Evolutionary conservation across 192 early-diverging fungal species (phyloP).

Genomic region (Borealophlyctis nickersoniae): DNA sequence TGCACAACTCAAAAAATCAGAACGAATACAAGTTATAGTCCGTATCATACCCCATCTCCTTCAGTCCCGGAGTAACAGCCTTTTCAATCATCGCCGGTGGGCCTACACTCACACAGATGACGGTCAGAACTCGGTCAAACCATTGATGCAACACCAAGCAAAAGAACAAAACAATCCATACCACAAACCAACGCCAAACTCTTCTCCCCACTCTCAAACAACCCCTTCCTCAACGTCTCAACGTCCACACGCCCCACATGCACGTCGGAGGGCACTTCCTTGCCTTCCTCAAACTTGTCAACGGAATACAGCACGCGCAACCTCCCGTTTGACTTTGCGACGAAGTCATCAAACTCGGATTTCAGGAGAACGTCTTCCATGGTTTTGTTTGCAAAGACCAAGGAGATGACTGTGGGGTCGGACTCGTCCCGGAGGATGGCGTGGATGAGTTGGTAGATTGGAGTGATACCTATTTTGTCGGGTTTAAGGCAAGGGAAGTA

Average conservation of each 20-base stretch:
- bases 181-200: not conserved
- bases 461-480: conserved; percentile 89
- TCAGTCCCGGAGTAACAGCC: conserved; percentile 5
- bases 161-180: not conserved
- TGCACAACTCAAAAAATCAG: not conserved
- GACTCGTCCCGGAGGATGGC: conserved; percentile 74
- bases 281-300: conserved; percentile 48
- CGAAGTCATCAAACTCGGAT: conserved; percentile 75
- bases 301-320: conserved; percentile 81
- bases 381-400: conserved; percentile 87
- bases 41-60: conserved; percentile 6
- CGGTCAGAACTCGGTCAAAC: not conserved
- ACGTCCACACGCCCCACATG: conserved; percentile 50
- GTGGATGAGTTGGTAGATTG: conserved; percentile 92
- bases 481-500: too few relatives aligned
- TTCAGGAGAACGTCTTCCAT: conserved; percentile 84
- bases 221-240: conserved; percentile 50
- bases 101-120: not conserved
- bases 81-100: conserved; percentile 13
- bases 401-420: conserved; percentile 80
- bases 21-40: conserved; percentile 8
- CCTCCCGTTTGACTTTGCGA: conserved; percentile 62
- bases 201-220: conserved; percentile 51
- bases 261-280: conserved; percentile 54
- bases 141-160: not conserved